Evolutionary conservation across 2,329 filamentous ascomycete species (phyloP), one percentile per base, ranked within the genome.

Genomic region (Escovopsis sp.): DNA sequence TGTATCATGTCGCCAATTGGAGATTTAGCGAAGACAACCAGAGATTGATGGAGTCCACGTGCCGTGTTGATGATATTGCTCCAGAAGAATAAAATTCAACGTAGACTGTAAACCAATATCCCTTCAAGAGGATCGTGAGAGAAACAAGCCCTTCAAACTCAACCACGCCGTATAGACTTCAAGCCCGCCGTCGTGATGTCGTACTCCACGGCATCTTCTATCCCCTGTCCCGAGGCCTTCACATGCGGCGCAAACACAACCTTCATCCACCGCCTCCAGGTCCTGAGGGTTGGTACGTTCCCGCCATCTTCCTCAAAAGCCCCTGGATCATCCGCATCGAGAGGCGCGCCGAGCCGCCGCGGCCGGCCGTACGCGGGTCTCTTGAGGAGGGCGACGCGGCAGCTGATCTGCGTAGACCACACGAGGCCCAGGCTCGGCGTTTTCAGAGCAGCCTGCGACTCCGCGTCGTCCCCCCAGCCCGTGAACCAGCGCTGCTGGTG

Each of bases 401-500:
- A 80, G 1, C 84, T 77, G 39, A 95, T 77, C 64, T 95, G 88
- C 27, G 87, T 89, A 3, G 85, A 79, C 89, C 89, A 96, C 10
- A 93, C 81, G 7, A 94, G 70, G 1, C 89, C 89, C 20, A 96
- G 63, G 7, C 84, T 84, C 0, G 89, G 89, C 0, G 84, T 94
- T 62, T 95, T 96, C 42, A 81, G 62, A 8, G 61, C 52, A 39
- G 65, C 58, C 11, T 62, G 54, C 15, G 64, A 58, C 24, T 61
- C 52, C 13, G 70, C 64, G 43, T 78, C 70, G 57, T 94, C 84
- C 16, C 89, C 87, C 89, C 91, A 95, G 48, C 91, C 88, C 4
- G 88, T 93, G 62, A 95, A 94, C 76, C 88, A 95, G 35, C 84
- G 75, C 58, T 95, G 86, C 61, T 96, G 89, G 60, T 95, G 84